Evolutionary conservation across 2,329 filamentous ascomycete genomes (phyloP), one percentile per base, ranked within the genome.

Genomic region (Xylariaceae sp.): DNA sequence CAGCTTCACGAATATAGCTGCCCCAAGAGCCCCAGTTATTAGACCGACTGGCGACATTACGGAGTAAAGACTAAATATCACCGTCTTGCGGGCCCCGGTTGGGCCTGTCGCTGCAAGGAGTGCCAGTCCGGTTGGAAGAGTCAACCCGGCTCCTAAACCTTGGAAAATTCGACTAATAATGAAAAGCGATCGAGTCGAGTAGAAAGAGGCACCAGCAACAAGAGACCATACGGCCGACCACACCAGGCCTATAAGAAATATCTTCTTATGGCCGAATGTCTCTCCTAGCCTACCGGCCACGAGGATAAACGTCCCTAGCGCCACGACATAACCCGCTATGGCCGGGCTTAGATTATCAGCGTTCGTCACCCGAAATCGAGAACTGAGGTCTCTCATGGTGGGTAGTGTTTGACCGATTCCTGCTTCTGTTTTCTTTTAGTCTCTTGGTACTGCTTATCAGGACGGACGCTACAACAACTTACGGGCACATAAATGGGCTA

Each of bases 51-150:
- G 77, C 0, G 76, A 74, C 18, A 74, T 73, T 0, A 73, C 72
- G 0, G 74, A 74, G 50, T 80, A 77, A 2, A 78, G 65, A 2
- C 72, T 71, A 57, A 88, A 85, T 0, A 80, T 75, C 70, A 86
- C 79, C 45, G 80, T 76, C 66, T 86, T 86, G 54, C 76, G 74
- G 49, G 68, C 71, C 0, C 84, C 83, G 0, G 79, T 79, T 0
- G 73, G 69, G 58, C 85, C 87, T 0, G 78, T 75, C 0, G 72
- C 71, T 2, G 83, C 84, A 0, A 88, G 67, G 12, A 89, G 73
- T 2, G 83, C 84, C 19, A 88, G 68, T 0, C 75, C 82, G 57
- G 86, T 88, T 0, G 86, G 85, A 21, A 88, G 71, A 10, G 78
- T 70, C 32, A 88, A 72, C 0, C 84, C 83, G 0, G 83, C 80